Base-by-base conservation (phyloP, 371 early-diverging fungal species). In the Syncephalis fuscata region DNA sequence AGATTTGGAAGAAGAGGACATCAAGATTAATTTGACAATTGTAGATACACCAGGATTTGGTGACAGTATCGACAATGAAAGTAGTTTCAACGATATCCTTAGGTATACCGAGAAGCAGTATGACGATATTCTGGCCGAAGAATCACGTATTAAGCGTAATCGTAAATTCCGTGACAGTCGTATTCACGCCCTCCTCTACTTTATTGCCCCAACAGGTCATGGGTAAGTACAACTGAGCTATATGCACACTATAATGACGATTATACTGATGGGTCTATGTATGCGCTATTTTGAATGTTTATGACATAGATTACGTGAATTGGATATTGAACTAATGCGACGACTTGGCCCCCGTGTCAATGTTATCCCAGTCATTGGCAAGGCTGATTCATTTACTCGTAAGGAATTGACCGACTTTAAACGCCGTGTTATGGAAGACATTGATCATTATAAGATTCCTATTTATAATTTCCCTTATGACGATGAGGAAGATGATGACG, bases 31-130 rank as follows among this genome's bases (percentile, higher is more conserved):
- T 32, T 68, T 91, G 44, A 89, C 85, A 3, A 76, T 89, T 48
- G 82, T 95, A 27, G 96, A 97, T 63, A 96, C 97, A 39, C 97
- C 98, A 32, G 98, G 97, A 1, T 96, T 94, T 69, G 97, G 95
- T 48, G 92, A 94, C 66, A 81, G 78, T 58, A 80, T 84, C 52
- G 81, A 85, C 63, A 85, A 85, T 62, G 80, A 82, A 54, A 64
- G 65, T 60, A 73, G 78, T 48, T 77, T 78, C 60, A 68, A 83
- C 70, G 73, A 87, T 49, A 92, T 96, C 55, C 78, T 93, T 40
- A 78, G 76, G 10, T 94, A 96, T 63, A 73, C 99, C 38, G 94
- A 97, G 62, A 60, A 71, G 52, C 93, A 95, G 65, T 95, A 86
- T 60, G 97, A 98, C 62, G 84, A 88, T 48, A 90, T 94, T 55